phyloP scores from a whole-genome alignment of 148 eudicot species.

The Fagopyrum esculentum region DNA sequence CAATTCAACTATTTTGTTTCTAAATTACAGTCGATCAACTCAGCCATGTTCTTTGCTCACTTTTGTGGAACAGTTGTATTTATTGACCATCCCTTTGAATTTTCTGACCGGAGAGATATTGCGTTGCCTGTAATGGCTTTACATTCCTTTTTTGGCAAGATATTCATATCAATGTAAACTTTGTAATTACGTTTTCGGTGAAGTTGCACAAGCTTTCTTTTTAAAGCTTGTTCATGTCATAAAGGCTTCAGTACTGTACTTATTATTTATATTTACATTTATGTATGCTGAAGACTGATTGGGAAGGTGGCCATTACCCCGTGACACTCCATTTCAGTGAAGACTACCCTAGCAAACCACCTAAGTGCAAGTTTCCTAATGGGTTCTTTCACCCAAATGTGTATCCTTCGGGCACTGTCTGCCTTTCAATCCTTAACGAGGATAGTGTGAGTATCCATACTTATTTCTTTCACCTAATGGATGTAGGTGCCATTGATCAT shows the following conservation, averaged over 20 bases:
- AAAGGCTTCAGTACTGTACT: not conserved
- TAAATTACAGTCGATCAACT: not conserved
- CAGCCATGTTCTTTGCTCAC: not conserved
- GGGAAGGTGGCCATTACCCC: slow-evolving; percentile 53
- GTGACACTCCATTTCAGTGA: slow-evolving; percentile 40
- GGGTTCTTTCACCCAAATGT: slow-evolving; percentile 56
- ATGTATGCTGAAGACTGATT: slow-evolving; percentile 35
- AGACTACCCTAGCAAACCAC: slow-evolving; percentile 61
- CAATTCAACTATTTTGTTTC: not conserved
- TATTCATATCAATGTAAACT: not conserved
- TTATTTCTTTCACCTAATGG: not conserved
- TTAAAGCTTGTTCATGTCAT: not conserved
- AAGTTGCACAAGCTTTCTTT: not conserved
- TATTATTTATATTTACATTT: not conserved
- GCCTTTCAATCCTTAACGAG: slow-evolving; percentile 47
- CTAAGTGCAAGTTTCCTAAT: slow-evolving; percentile 52
- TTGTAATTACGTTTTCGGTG: not conserved
- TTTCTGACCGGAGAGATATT: not conserved
- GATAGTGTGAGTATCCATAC: slow-evolving; percentile 36
- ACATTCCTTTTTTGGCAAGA: not conserved
- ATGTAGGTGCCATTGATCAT: not conserved
- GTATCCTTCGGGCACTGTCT: slow-evolving; percentile 56
- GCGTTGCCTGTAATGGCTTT: not conserved
- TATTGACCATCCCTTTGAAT: not conserved
- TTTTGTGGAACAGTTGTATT: not conserved